Evolutionary conservation across 1,139 yeast species (phyloP), one percentile per base, ranked within the genome.

Genomic region (Zygosaccharomyces pseudobailii): DNA sequence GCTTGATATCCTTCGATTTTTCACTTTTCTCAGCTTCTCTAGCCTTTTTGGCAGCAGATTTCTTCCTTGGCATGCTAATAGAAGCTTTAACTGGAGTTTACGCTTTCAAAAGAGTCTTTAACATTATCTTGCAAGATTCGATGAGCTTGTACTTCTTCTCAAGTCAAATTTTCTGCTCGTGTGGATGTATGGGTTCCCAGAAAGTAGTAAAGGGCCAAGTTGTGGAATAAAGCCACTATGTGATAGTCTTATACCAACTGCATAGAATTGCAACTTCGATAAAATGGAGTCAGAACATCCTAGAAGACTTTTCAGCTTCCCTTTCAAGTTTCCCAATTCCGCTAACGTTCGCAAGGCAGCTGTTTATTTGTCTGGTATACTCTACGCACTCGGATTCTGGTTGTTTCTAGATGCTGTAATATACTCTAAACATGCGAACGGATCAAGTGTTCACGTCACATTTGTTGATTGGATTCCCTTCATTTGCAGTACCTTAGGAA

Each of bases 381-480:
- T 70, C 52, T 92, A 86, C 59, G 87, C 97, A 40, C 71, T 87
- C 49, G 98, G 96, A 8, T 83, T 90, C 64, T 92, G 96, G 94
- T 72, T 84, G 32, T 80, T 92, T 68, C 69, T 92, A 32, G 98
- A 92, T 68, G 87, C 96, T 0, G 89, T 95, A 3, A 76, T 92
- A 36, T 92, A 79, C 67, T 85, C 95, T 37, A 84, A 82, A 55
- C 84, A 89, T 22, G 84, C 83, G 47, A 90, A 92, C 70, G 96
- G 92, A 0, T 84, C 95, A 2, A 74, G 74, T 37, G 87, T 88
- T 5, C 97, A 92, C 65, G 87, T 92, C 30, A 82, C 94, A 4
- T 86, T 92, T 63, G 81, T 85, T 34, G 98, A 92, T 69, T 92
- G 98, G 98, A 80, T 92, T 45, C 98, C 98, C 5, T 82, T 86